These are phyloP conservation scores for Penicillium freii DNA, from an alignment of 2,329 filamentous ascomycete genomes.

Conservation along the genomic window DNA sequence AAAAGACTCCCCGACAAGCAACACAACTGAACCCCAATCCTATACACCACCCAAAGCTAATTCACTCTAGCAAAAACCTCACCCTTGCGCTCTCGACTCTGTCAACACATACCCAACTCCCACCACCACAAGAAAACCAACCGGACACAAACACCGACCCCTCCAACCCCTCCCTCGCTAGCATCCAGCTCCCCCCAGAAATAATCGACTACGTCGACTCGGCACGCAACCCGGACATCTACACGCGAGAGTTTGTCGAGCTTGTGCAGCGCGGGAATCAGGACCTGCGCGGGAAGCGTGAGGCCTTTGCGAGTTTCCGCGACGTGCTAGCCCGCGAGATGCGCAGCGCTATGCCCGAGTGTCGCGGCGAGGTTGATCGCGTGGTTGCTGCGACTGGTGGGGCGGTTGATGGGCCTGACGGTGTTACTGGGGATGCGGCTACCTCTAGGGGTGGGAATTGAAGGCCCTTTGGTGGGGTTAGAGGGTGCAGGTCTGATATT, in stretches of 20 bases:
- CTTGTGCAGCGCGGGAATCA: slow-evolving; percentile 62
- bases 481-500: not conserved
- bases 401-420: not conserved
- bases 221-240: slow-evolving; percentile 65
- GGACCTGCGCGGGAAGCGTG: slow-evolving; percentile 59
- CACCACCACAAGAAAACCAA: slow-evolving; percentile 11
- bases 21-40: not conserved
- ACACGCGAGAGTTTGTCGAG: slow-evolving; percentile 65
- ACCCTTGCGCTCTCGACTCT: slow-evolving; percentile 55
- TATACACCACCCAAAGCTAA: slow-evolving; percentile 6
- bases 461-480: not conserved
- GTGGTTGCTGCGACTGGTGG: slow-evolving; percentile 47
- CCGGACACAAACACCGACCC: slow-evolving; percentile 31
- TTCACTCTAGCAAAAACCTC: slow-evolving; percentile 47
- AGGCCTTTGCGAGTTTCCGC: slow-evolving; percentile 59
- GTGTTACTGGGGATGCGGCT: not conserved
- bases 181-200: slow-evolving; percentile 58
- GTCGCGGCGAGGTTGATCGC: slow-evolving; percentile 52
- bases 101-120: slow-evolving; percentile 39
- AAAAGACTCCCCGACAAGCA: not conserved
- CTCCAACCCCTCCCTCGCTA: slow-evolving; percentile 47
- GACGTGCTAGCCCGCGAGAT: slow-evolving; percentile 60
- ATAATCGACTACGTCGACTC: slow-evolving; percentile 63
- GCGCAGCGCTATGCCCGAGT: slow-evolving; percentile 57
- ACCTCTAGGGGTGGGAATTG: not conserved